Evolutionary conservation across 352 stramenopile species (phyloP), one percentile per base, ranked within the genome.

Genomic region (Pythium aristosporum): DNA sequence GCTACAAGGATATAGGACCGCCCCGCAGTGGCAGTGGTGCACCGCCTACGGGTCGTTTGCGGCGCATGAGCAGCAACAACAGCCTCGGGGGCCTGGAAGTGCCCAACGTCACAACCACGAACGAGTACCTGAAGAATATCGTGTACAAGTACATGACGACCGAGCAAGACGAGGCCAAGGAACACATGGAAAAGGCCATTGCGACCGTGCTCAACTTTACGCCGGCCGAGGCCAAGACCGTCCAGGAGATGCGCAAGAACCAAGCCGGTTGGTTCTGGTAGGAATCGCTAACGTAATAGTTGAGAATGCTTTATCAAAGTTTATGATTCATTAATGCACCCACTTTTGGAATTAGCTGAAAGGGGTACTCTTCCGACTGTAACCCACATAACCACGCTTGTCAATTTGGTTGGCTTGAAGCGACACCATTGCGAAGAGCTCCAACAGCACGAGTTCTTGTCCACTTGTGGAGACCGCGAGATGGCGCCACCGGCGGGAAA

Each of bases 81-180:
- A 92, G 82, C 39, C 58, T 95, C 23, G 87, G 79, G 13, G 86
- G 84, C 9, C 88, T 95, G 54, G 86, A 95, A 42, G 83, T 83
- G n/a, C 85, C 85, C 10, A 80, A 90, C 39, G 74, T 85, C 32
- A 91, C 77, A 59, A 91, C 85, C 30, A 94, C 81, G 52, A 94
- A 92, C 71, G 87, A 96, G 72, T 96, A 96, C 72, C 65, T 96
- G 65, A 94, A 94, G 73, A 96, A 96, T 67, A 96, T 96, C 61
- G 83, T 96, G 71, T 91, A 90, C 77, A 93, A 94, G 74, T 96
- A 96, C 80, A 94, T 96, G 87, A 88, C 76, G 47, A 88, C 82
- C n/a, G 84, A 91, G 49, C 84, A 91, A 65, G 77, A 83, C 44
- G 86, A 94, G 65, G 82, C 82, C 2, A 91, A 92, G 46, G 85